These are phyloP conservation scores for Ascoidea tarda DNA, from an alignment of 805 yeast genomes.

Conservation along the genomic window DNA sequence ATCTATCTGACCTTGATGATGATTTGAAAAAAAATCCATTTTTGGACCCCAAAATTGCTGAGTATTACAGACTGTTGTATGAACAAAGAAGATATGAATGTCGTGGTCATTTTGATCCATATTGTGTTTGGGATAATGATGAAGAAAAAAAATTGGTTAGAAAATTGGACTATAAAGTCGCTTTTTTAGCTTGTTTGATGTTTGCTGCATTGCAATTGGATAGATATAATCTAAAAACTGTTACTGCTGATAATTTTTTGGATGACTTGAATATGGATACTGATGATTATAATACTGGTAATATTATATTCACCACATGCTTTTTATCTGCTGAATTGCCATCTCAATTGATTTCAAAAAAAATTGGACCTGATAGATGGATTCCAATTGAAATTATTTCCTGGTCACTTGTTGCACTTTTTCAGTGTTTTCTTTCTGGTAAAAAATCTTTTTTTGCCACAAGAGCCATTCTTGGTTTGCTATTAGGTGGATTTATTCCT, in stretches of 20 bases:
- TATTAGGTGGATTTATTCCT: constrained; percentile 28
- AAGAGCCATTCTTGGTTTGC: constrained; percentile 29
- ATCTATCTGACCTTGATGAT: too few species aligned
- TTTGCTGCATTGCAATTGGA: constrained; percentile 37
- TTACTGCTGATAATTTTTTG: constrained; percentile 34
- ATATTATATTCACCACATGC: constrained; percentile 33
- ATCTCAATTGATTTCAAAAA: constrained; percentile 29
- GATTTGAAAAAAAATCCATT: too few species aligned
- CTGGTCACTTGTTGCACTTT: constrained; percentile 37
- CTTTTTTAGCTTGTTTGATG: constrained; percentile 26
- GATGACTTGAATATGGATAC: constrained; percentile 26
- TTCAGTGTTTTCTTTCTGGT: constrained; percentile 30
- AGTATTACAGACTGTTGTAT: too few species aligned
- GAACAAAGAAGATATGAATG: too few species aligned
- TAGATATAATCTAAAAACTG: constrained; percentile 39
- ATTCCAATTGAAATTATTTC: constrained; percentile 30
- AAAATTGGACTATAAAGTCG: constrained; percentile 27
- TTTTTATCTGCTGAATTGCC: constrained; percentile 33
- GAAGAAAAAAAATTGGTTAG: constrained; percentile 14
- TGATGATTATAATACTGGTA: constrained; percentile 27
- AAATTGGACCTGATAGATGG: constrained; percentile 30
- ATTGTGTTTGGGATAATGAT: too few species aligned
- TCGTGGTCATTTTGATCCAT: too few species aligned
- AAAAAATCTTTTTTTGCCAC: constrained; percentile 28
- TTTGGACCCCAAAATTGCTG: too few species aligned